Evolutionary conservation across 1,139 yeast genomes (phyloP), one percentile per base, ranked within the genome.

Genomic region (Wickerhamomyces sp.): DNA sequence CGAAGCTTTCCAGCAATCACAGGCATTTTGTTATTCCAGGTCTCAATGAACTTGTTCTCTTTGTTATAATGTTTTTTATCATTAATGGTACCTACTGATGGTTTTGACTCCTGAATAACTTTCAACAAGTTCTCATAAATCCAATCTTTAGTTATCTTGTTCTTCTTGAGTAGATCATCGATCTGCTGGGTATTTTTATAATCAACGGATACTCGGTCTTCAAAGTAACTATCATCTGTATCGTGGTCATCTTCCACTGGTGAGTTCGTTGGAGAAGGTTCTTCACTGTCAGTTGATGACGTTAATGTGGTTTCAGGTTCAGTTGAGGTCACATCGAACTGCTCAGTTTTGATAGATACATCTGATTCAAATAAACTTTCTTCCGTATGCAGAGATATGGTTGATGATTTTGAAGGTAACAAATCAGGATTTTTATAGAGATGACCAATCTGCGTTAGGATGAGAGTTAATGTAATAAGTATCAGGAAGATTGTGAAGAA

Each of bases 1-100:
- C 55, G 39, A 3, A 48, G 34, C 36, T 49, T 53, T 3, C 59
- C 59, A 5, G 41, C 39, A 3, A 45, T 17, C 3, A 51, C 53
- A 1, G 57, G 57, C 15, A 54, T 38, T 30, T 45, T 54, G 8
- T 26, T 14, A 14, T 45, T 51, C 41, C 47, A 37, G 3, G 50
- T 37, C 1, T 32, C 38, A n/a, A 16, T 30, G 31, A 28, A 40
- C 13, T 19, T 16, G 28, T 53, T 53, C 4, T 45, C 24, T 9
- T 40, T 33, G 33, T 47, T 48, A 40, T 54, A 54, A 26, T 53
- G 57, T 1, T 43, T 38, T 12, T 21, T 35, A 33, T 54, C 49
- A 38, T 54, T 54, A 35, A 54, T 42, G 2, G 44, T 25, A 4
- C 35, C 39, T 9, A 45, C 31, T 0, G 41, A 20, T 8, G 58